phyloP scores from a whole-genome alignment of 306 rosid species.

The Prunus mume region DNA sequence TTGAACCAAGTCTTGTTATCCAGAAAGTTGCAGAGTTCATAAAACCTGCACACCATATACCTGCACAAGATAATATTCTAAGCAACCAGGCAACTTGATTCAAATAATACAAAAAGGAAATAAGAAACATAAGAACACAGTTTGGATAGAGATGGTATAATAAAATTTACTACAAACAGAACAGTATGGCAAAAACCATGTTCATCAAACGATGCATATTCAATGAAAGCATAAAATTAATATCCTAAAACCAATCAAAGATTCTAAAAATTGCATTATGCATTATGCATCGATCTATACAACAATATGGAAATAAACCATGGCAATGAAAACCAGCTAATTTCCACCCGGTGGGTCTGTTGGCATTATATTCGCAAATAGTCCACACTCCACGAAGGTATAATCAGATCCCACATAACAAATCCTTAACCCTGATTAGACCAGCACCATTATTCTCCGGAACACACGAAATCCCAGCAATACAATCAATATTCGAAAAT shows the following conservation, averaged over 20 bases:
- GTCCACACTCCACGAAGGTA: background rate
- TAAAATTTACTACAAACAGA: background rate
- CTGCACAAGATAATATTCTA: slow-evolving; percentile 21
- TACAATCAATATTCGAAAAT: slow-evolving; percentile 13
- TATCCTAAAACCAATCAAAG: background rate
- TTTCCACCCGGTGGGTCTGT: background rate
- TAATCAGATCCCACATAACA: slow-evolving; percentile 29
- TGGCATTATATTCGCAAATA: background rate
- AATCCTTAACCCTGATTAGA: background rate
- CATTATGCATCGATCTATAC: background rate
- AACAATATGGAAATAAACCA: background rate
- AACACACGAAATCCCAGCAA: slow-evolving; percentile 10
- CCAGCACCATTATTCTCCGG: background rate
- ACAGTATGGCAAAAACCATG: background rate
- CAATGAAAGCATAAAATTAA: background rate
- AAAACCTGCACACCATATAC: slow-evolving; percentile 39
- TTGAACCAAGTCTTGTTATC: slow-evolving; percentile 16
- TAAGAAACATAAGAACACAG: background rate
- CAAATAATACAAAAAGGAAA: background rate
- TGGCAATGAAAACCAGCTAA: background rate
- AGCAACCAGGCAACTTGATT: background rate
- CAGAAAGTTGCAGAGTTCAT: slow-evolving; percentile 29
- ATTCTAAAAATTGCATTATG: background rate
- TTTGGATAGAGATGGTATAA: background rate
- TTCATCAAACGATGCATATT: background rate